These are phyloP conservation scores for Magnaporthiopsis poae DNA, from an alignment of 2,329 filamentous ascomycete genomes.

Conservation along the genomic window DNA sequence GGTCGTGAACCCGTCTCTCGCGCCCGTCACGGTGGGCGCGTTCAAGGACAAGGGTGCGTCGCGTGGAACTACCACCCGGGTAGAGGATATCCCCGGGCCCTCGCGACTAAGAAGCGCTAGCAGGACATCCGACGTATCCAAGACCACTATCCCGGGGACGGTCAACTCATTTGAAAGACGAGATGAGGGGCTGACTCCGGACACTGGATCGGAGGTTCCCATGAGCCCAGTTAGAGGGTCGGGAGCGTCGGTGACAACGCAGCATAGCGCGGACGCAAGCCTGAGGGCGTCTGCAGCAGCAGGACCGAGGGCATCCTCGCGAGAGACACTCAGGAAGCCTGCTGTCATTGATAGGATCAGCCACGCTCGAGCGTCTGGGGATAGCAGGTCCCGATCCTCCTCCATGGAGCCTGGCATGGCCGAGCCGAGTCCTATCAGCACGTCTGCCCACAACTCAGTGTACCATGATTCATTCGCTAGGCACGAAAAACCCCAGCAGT, in stretches of 20 bases:
- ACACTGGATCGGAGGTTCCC: constrained; percentile 34
- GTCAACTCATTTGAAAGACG: constrained; percentile 17
- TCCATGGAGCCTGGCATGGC: constrained; percentile 48
- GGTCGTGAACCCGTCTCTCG: constrained; percentile 35
- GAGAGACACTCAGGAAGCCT: constrained; percentile 33
- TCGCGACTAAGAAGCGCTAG: constrained; percentile 31
- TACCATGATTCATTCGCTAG: constrained; percentile 47
- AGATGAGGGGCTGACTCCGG: constrained; percentile 35
- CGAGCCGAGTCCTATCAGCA: constrained; percentile 47
- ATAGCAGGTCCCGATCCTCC: constrained; percentile 44
- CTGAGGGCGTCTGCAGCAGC: constrained; percentile 17
- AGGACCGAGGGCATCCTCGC: constrained; percentile 19
- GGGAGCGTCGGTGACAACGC: constrained; percentile 5
- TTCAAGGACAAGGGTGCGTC: constrained; percentile 38
- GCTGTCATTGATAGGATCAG: constrained; percentile 48
- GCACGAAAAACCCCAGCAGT: constrained; percentile 34
- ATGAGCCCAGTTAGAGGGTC: constrained; percentile 32
- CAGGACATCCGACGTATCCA: constrained; percentile 26
- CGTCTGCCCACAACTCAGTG: constrained; percentile 48
- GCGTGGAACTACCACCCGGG: constrained; percentile 29
- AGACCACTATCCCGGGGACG: constrained; percentile 2
- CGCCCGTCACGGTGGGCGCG: constrained; percentile 39
- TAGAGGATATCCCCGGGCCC: constrained; percentile 34
- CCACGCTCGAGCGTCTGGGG: constrained; percentile 32
- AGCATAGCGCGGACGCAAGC: constrained; percentile 3